These are phyloP conservation scores for Mucuna pruriens DNA, from an alignment of 306 rosid species.

Conservation along the genomic window DNA sequence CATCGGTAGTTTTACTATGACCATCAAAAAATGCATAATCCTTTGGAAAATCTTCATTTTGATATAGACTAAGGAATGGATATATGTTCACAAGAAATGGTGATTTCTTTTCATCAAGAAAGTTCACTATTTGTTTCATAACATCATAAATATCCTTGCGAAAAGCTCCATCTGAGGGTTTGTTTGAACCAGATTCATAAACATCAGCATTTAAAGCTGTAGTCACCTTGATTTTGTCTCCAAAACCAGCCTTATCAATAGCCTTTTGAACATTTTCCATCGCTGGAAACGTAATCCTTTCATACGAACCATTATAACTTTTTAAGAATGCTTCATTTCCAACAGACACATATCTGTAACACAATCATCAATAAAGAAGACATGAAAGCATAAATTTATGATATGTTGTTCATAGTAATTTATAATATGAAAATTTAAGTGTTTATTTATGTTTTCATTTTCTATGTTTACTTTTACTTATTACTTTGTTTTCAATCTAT, in stretches of 20 bases:
- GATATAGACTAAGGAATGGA: slow-evolving; percentile 74
- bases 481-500: too few relatives aligned
- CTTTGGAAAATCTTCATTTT: slow-evolving; percentile 47
- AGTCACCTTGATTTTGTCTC: slow-evolving; percentile 59
- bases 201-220: slow-evolving; percentile 83
- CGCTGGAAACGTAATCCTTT: slow-evolving; percentile 60
- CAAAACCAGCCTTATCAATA: slow-evolving; percentile 55
- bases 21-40: slow-evolving; percentile 72
- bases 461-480: too few relatives aligned
- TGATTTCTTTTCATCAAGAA: slow-evolving; percentile 52
- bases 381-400: neutral
- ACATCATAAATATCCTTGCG: slow-evolving; percentile 45
- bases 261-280: slow-evolving; percentile 75
- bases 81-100: slow-evolving; percentile 82
- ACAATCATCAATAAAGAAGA: neutral
- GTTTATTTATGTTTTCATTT: too few relatives aligned
- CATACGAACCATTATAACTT: slow-evolving; percentile 57
- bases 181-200: slow-evolving; percentile 55
- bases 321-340: slow-evolving; percentile 83
- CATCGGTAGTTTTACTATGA: slow-evolving; percentile 26
- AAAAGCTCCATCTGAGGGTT: slow-evolving; percentile 69
- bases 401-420: neutral
- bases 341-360: slow-evolving; percentile 67
- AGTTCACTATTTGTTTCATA: slow-evolving; percentile 49
- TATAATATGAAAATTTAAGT: neutral